Percentiles rank a stretch among this genome's conserved stretches.
Evolutionary conservation across 208 protist species (phyloP).

Genomic region (Wallacemonas sp.): DNA sequence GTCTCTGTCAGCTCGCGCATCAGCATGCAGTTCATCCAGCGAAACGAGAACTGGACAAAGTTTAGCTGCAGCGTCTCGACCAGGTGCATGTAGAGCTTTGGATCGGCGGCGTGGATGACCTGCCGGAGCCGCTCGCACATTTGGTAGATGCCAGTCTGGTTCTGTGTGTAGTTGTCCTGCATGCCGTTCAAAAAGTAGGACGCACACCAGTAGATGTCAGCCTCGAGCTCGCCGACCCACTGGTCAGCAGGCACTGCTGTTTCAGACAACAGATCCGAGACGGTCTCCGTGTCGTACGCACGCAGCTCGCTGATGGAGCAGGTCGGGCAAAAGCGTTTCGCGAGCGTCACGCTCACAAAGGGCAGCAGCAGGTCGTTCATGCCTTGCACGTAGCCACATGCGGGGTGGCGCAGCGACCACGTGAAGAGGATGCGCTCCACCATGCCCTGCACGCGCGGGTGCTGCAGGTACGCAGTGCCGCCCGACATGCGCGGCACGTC

Average conservation of each 20-base stretch:
- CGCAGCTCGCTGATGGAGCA: constrained; percentile 54
- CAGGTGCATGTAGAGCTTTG: constrained; percentile 56
- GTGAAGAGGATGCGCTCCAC: constrained; percentile 93
- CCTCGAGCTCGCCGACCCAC: constrained; percentile 81
- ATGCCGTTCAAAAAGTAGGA: constrained; percentile 80
- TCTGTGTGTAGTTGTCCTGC: constrained; percentile 92
- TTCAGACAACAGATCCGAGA: constrained; percentile 35
- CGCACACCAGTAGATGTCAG: constrained; percentile 92
- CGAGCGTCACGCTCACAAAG: constrained; percentile 90
- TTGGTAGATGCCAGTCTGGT: constrained; percentile 84
- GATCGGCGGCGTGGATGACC: constrained; percentile 67
- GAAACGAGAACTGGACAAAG: constrained; percentile 87
- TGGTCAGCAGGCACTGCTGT: constrained; percentile 40
- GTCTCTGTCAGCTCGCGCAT: constrained; percentile 83
- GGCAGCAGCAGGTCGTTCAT: constrained; percentile 94
- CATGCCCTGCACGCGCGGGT: constrained; percentile 56
- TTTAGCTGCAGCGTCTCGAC: constrained; percentile 47
- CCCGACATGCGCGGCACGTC: constrained; percentile 89
- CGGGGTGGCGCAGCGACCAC: constrained; percentile 93
- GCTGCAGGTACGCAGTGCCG: constrained; percentile 64
- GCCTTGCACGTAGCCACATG: constrained; percentile 94
- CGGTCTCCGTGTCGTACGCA: constrained; percentile 30
- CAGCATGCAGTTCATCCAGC: constrained; percentile 94
- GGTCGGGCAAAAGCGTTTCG: constrained; percentile 43
- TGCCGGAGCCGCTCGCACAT: constrained; percentile 87